A percentile compares a stretch with the other conserved stretches of the same genome.
These are phyloP conservation scores for Alternaria dauci DNA, from an alignment of 2,329 filamentous ascomycete species.

Conservation along the genomic window DNA sequence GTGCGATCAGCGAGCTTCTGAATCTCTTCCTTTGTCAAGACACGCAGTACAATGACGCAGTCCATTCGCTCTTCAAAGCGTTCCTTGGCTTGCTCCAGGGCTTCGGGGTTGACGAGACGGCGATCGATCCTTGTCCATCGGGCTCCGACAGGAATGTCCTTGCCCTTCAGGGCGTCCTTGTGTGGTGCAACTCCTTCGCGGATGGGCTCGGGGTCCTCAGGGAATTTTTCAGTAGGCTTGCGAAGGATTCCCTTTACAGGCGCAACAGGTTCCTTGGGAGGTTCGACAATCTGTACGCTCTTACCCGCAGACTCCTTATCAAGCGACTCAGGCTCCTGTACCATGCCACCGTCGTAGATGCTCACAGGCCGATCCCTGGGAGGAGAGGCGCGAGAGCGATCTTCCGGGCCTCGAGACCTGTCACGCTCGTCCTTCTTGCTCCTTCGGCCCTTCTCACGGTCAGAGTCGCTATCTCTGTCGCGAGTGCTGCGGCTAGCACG, in stretches of 20 bases:
- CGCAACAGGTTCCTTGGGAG: constrained; percentile 72
- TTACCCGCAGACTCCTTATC: constrained; percentile 39
- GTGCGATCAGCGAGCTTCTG: constrained; percentile 85
- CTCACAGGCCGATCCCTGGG: constrained; percentile 38
- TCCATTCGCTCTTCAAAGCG: constrained; percentile 91
- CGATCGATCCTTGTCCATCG: constrained; percentile 94
- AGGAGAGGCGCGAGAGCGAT: constrained; percentile 36
- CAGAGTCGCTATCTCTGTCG: constrained; percentile 45
- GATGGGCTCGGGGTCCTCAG: constrained; percentile 82
- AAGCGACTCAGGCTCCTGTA: constrained; percentile 46
- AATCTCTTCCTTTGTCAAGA: constrained; percentile 88
- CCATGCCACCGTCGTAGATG: constrained; percentile 40
- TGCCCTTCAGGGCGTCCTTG: constrained; percentile 78
- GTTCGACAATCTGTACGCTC: constrained; percentile 70
- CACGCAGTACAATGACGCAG: constrained; percentile 90
- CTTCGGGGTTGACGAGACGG: constrained; percentile 87
- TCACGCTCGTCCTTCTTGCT: constrained; percentile 47
- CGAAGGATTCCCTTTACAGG: constrained; percentile 82
- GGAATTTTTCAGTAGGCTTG: constrained; percentile 80
- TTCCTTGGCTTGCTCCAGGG: constrained; percentile 85
- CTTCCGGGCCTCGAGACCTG: constrained; percentile 36
- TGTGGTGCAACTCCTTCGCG: constrained; percentile 93
- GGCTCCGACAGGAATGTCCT: constrained; percentile 75
- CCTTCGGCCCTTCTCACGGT: constrained; percentile 47
- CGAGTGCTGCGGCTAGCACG: constrained; percentile 40